Conservation (phyloP, 345 rosid species). For the Camelina hispida region DNA sequence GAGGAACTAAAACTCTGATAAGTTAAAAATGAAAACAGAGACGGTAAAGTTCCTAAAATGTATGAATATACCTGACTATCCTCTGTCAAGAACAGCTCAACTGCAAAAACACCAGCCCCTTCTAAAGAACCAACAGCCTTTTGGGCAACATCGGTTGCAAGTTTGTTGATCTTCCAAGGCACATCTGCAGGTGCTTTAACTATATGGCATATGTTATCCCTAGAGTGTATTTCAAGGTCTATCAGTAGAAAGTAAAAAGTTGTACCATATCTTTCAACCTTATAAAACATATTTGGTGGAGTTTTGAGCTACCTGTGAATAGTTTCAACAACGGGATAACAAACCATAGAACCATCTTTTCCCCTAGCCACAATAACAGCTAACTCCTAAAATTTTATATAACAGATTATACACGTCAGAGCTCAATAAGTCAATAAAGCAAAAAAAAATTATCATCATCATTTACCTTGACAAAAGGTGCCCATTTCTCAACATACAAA, state of each 20-base stretch:
- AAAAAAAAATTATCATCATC: conserved; percentile 5
- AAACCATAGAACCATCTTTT: conserved; percentile 75
- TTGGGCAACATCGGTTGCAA: conserved; percentile 80
- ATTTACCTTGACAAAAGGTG: conserved; percentile 78
- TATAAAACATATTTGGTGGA: not conserved
- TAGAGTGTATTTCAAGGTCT: conserved; percentile 43
- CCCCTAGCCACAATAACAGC: conserved; percentile 97
- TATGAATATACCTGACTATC: conserved; percentile 71
- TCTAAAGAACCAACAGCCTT: conserved; percentile 84
- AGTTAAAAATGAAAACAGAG: not conserved
- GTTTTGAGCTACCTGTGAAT: conserved; percentile 70
- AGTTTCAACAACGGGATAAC: conserved; percentile 96
- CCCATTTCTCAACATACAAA: conserved; percentile 96
- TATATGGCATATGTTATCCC: conserved; percentile 95
- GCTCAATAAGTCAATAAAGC: not conserved
- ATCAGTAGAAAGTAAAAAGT: conserved; percentile 8
- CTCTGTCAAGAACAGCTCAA: conserved; percentile 83
- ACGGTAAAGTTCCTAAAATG: conserved; percentile 15
- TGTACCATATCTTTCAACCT: conserved; percentile 3
- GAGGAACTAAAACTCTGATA: conserved; percentile 34
- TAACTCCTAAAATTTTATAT: conserved; percentile 61
- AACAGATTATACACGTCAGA: conserved; percentile 12
- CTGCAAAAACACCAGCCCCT: conserved; percentile 97
- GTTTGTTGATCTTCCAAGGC: conserved; percentile 80
- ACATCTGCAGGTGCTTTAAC: conserved; percentile 91